phyloP scores from a whole-genome alignment of 164 flowering plant genomes.

The Aristolochia contorta region DNA sequence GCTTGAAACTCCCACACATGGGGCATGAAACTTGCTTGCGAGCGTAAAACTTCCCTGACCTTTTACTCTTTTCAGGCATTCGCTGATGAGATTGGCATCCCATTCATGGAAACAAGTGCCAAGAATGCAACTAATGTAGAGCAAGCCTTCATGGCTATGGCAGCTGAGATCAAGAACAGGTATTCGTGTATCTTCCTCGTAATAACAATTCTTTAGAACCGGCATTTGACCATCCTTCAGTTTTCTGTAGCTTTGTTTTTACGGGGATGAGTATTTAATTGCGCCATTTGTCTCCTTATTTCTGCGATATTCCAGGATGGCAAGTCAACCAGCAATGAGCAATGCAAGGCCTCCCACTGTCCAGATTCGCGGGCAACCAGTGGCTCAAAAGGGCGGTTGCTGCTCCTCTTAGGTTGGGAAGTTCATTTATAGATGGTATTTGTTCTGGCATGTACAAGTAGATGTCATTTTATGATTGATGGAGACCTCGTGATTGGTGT shows the following conservation, averaged over 20 bases:
- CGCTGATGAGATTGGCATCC: slow-evolving; percentile 38
- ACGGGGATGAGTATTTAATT: neutral
- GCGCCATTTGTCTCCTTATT: neutral
- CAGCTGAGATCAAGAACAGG: slow-evolving; percentile 36
- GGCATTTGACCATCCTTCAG: too few species aligned
- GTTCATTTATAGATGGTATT: neutral
- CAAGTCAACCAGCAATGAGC: slow-evolving; percentile 74
- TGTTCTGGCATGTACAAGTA: slow-evolving; percentile 18
- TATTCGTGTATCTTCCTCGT: neutral
- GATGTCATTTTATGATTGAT: slow-evolving; percentile 1
- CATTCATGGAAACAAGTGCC: slow-evolving; percentile 37
- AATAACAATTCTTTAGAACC: too few species aligned
- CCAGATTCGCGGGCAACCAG: slow-evolving; percentile 76
- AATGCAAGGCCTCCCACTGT: slow-evolving; percentile 69
- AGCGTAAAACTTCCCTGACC: too few species aligned
- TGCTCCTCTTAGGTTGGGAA: slow-evolving; percentile 19
- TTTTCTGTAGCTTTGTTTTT: neutral
- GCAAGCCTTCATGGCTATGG: slow-evolving; percentile 39
- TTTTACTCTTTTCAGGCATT: slow-evolving; percentile 17
- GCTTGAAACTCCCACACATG: too few species aligned
- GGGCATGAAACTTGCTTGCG: too few species aligned
- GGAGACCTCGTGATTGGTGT: slow-evolving; percentile 2
- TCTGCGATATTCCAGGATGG: slow-evolving; percentile 45
- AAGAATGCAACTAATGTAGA: slow-evolving; percentile 34
- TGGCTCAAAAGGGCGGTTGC: slow-evolving; percentile 44